Base-by-base conservation (phyloP, 306 rosid genomes). In the Clitoria ternatea region DNA sequence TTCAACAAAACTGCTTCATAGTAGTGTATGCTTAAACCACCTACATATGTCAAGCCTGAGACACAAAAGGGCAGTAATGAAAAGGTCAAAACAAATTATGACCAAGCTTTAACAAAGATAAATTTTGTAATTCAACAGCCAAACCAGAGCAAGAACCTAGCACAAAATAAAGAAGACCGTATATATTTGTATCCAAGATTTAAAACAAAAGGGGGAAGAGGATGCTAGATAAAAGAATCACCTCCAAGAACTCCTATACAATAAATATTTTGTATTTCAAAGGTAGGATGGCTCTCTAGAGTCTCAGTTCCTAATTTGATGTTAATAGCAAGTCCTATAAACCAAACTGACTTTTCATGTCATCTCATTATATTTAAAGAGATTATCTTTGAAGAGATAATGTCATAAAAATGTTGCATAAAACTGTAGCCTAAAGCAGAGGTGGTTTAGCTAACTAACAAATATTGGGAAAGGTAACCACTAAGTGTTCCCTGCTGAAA, bases 221-320 rank as follows among this genome's bases (percentile, higher is more conserved):
- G 42, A 69, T 19, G 48, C 53, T 15, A 53, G 49, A 30, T 3
- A 9, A 19, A 59, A 57, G 30, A 62, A 56, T 36, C 26, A 49
- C 72, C 39, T 11, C 61, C 29, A 57, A 39, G 19, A 40, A 48
- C 71, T 48, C 44, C 71, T 6, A 57, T 13, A 69, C 47, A 78
- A 82, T 64, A 19, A 55, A 63, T 68, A 53, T 55, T 32, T 5
- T 17, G 15, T 1, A 56, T 70, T 55, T 44, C 26, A 74, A 45
- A 47, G 14, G 48, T 14, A 7, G 49, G 35, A 30, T 14, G 48
- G 11, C 42, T 11, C 69, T 18, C 70, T 45, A 26, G 47, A 42
- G 64, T 66, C 69, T 54, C 63, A 70, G 52, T 69, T 74, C 39
- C 66, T 39, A 62, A 47, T 74, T 68, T 26, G 6, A 35, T 24